Conservation (phyloP, 2,329 filamentous ascomycete genomes). For the Diaporthe amygdali region DNA sequence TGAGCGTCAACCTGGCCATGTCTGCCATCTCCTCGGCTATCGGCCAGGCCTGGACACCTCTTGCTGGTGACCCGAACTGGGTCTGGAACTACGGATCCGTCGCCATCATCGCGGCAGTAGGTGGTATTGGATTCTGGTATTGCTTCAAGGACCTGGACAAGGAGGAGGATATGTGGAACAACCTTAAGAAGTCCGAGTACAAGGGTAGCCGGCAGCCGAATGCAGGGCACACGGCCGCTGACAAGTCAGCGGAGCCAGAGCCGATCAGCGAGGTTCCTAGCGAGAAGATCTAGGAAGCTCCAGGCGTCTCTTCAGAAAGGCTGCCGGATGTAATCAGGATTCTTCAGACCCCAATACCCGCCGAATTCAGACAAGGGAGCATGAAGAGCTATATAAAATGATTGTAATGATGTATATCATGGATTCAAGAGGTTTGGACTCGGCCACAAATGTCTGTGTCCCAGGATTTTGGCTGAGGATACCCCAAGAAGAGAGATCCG, state of each 20-base stretch:
- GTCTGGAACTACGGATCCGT: conserved; percentile 75
- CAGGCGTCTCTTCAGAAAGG: background rate
- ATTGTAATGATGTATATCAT: background rate
- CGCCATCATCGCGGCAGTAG: conserved; percentile 66
- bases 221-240: conserved; percentile 24
- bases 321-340: too few relatives aligned
- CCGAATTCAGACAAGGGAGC: background rate
- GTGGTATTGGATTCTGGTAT: conserved; percentile 71
- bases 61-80: conserved; percentile 68
- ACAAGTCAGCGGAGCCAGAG: background rate
- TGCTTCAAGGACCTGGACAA: conserved; percentile 69
- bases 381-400: background rate
- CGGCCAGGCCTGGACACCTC: conserved; percentile 69
- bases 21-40: conserved; percentile 72
- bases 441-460: background rate
- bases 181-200: conserved; percentile 54
- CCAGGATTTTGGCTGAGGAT: background rate
- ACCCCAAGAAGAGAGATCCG: background rate
- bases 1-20: conserved; percentile 73
- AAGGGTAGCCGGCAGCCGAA: conserved; percentile 46
- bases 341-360: background rate
- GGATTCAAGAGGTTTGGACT: background rate
- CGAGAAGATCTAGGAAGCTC: conserved; percentile 19
- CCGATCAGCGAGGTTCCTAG: background rate
- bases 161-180: conserved; percentile 73